phyloP scores from a whole-genome alignment of 1,284 basidiomycete species.

The Phylloboletellus chloephorus region DNA sequence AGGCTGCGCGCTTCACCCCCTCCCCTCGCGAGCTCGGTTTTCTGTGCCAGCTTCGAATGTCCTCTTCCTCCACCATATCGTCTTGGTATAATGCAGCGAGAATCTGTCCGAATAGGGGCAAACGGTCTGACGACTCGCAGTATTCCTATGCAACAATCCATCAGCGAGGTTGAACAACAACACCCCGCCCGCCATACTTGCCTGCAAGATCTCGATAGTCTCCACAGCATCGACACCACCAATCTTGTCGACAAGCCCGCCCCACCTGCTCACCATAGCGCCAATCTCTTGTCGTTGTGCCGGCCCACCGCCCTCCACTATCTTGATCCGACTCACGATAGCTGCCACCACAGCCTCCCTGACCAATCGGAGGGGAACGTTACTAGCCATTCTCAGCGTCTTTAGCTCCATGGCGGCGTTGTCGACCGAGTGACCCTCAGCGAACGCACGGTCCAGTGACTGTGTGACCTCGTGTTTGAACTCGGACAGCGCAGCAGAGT shows the following conservation, averaged over 20 bases:
- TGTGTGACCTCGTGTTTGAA: conserved; percentile 74
- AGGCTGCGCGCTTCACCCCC: conserved; percentile 36
- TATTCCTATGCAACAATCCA: conserved; percentile 41
- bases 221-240: conserved; percentile 73
- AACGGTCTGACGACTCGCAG: conserved; percentile 55
- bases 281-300: conserved; percentile 61
- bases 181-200: conserved; percentile 27
- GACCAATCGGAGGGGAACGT: conserved; percentile 76
- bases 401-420: conserved; percentile 91
- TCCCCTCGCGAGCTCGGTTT: conserved; percentile 47
- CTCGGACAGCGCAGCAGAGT: conserved; percentile 56
- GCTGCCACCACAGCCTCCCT: conserved; percentile 73
- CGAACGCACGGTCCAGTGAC: conserved; percentile 84
- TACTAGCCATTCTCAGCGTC: conserved; percentile 90
- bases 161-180: conserved; percentile 8
- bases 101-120: conserved; percentile 69
- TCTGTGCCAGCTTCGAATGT: conserved; percentile 67
- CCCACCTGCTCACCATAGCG: conserved; percentile 61
- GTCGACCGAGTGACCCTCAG: conserved; percentile 86
- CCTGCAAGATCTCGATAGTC: conserved; percentile 67
- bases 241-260: conserved; percentile 64
- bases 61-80: conserved; percentile 75
- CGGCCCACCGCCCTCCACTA: conserved; percentile 48
- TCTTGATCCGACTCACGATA: conserved; percentile 61
- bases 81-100: conserved; percentile 70